Base-by-base conservation (phyloP, 2,329 filamentous ascomycete genomes). In the Phoma sp. region DNA sequence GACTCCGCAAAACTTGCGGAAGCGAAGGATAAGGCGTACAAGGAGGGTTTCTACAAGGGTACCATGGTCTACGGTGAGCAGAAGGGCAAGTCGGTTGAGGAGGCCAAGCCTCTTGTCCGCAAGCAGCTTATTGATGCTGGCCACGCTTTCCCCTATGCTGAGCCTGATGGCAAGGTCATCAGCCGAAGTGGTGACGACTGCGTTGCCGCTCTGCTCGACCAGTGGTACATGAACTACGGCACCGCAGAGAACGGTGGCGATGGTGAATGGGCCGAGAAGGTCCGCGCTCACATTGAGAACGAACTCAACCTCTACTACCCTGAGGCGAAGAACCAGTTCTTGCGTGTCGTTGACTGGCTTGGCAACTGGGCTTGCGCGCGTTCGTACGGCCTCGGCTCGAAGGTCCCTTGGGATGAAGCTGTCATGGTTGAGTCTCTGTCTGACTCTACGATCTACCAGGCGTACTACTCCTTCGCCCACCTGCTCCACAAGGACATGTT, bases 191-290 rank as follows among this genome's bases (percentile, higher is more conserved):
- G 89, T 25, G 93, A 98, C 70, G 91, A 96, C 64, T 98, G 95
- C 73, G 92, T 96, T 54, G 93, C 95, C 55, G 90, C 92, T 27
- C 87, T 93, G 62, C 87, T 98, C 70, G 93, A 97, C 67, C 95
- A 99, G 77, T 99, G 95, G 93, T 99, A 96, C 78, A 81, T 99
- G 67, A 93, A 97, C 78, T 99, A 99, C 70, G 95, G 95, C 58
- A 77, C 75, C 14, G 72, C 75, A 18, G 78, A 77, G 39, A 78
- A 78, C 46, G 90, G 93, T 77, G 90, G 91, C 58, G 85, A 88
- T 65, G 77, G 79, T 38, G 83, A 88, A 44, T 98, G 95, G 95
- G 90, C 90, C 70, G 79, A 89, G 59, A 81, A 84, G 38, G 91
- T 76, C 32, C 59, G 74, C 36, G 64, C 84, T 55, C 69, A 76